Evolutionary conservation across 352 stramenopile species (phyloP).

Genomic region (Phytophthora syringae): DNA sequence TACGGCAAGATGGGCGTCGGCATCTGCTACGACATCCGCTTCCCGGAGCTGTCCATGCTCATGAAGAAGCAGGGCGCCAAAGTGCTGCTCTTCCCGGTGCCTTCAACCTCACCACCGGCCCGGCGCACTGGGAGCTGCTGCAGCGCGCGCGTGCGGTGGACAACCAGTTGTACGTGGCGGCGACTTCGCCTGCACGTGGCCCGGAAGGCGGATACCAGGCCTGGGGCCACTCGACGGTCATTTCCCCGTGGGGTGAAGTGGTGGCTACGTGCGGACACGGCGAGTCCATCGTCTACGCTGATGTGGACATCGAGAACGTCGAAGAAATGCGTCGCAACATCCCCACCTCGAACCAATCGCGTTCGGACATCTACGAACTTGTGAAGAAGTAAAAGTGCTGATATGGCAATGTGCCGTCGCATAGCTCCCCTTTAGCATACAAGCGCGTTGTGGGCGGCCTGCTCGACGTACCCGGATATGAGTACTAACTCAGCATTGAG

Average conservation of each 20-base stretch:
- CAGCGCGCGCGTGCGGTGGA: conserved; percentile 95
- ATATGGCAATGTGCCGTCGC: conserved; percentile 2
- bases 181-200: conserved; percentile 95
- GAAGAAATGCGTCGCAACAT: conserved; percentile 97
- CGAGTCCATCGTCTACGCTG: conserved; percentile 94
- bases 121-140: conserved; percentile 99
- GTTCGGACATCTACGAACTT: conserved; percentile 96
- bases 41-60: conserved; percentile 98
- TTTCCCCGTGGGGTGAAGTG: conserved; percentile 98
- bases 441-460: neutral
- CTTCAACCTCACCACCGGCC: conserved; percentile 93
- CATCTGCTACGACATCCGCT: conserved; percentile 99
- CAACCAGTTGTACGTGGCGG: conserved; percentile 97
- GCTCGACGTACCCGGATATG: conserved; percentile 6
- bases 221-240: conserved; percentile 98
- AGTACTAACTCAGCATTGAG: conserved; percentile 26
- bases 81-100: conserved; percentile 85
- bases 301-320: conserved; percentile 95
- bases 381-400: conserved; percentile 69
- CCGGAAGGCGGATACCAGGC: conserved; percentile 97
- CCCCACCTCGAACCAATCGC: conserved; percentile 94
- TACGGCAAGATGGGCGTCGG: conserved; percentile 96
- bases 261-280: conserved; percentile 95
- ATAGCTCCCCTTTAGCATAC: conserved; percentile 2
- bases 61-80: conserved; percentile 93